These are phyloP conservation scores for Taphrina populina DNA, from an alignment of 1,139 yeast genomes.

Conservation along the genomic window DNA sequence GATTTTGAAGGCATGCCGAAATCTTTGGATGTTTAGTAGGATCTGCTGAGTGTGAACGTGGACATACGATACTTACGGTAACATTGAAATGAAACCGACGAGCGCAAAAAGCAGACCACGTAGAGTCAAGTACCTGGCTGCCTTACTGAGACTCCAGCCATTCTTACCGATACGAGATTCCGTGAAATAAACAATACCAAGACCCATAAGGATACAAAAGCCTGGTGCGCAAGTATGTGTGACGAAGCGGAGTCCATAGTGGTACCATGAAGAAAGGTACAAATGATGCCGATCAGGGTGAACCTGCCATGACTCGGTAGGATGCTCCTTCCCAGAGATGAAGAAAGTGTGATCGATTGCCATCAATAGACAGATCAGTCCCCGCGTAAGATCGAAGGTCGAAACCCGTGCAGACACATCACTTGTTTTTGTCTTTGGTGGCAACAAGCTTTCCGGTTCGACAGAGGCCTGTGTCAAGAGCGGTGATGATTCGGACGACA, in stretches of 20 bases:
- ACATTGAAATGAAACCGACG: constrained; percentile 11
- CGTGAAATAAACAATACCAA: constrained; percentile 28
- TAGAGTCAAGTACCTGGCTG: constrained; percentile 13
- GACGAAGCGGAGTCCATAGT: constrained; percentile 26
- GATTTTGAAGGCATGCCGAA: not conserved
- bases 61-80: constrained; percentile 4
- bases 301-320: constrained; percentile 17
- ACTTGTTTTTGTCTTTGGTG: not conserved
- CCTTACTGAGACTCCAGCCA: constrained; percentile 13
- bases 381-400: constrained; percentile 29
- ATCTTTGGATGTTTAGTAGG: not conserved
- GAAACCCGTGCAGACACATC: constrained; percentile 4
- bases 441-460: constrained; percentile 7
- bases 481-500: constrained; percentile 10
- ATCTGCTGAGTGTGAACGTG: not conserved
- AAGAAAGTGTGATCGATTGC: constrained; percentile 33
- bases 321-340: constrained; percentile 31
- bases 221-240: constrained; percentile 37
- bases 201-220: constrained; percentile 29
- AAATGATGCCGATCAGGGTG: constrained; percentile 27
- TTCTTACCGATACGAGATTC: constrained; percentile 21
- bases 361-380: constrained; percentile 29
- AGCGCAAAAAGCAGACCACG: constrained; percentile 24
- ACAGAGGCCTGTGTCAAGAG: not conserved
- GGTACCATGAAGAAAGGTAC: constrained; percentile 21